A percentile compares a stretch with the other conserved stretches of the same genome.
Conservation (phyloP, 2,329 filamentous ascomycete genomes). For the Chrysoporthe cubensis region DNA sequence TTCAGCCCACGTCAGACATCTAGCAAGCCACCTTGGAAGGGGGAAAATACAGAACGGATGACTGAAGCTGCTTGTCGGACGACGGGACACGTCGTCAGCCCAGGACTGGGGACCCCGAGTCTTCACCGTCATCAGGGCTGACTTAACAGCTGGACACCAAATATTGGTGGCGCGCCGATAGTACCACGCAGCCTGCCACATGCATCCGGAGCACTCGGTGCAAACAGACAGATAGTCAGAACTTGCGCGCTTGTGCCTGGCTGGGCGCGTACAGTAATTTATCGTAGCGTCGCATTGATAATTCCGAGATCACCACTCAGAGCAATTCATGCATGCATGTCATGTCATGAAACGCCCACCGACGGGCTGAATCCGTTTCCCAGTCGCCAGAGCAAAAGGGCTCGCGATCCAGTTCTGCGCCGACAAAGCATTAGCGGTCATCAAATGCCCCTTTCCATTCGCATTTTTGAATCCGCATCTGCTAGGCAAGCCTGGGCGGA, state of each 20-base stretch:
- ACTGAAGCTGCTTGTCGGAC: neutral
- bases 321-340: neutral
- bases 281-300: constrained; percentile 1
- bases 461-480: neutral
- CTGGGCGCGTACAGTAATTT: neutral
- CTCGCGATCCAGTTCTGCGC: neutral
- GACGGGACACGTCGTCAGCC: constrained; percentile 1
- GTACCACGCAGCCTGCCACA: neutral
- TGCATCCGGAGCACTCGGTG: neutral
- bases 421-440: neutral
- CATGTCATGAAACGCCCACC: neutral
- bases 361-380: neutral
- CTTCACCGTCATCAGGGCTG: neutral
- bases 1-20: neutral
- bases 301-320: neutral
- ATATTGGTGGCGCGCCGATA: neutral
- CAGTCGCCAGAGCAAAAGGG: neutral
- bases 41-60: neutral
- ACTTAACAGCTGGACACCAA: constrained; percentile 4
- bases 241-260: neutral
- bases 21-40: neutral
- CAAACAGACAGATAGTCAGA: neutral
- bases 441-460: neutral
- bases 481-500: neutral
- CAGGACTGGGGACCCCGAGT: neutral